Percentiles rank a stretch among this genome's conserved stretches.
These are phyloP conservation scores for Yamadazyma akitaensis DNA, from an alignment of 805 yeast species.

Conservation along the genomic window DNA sequence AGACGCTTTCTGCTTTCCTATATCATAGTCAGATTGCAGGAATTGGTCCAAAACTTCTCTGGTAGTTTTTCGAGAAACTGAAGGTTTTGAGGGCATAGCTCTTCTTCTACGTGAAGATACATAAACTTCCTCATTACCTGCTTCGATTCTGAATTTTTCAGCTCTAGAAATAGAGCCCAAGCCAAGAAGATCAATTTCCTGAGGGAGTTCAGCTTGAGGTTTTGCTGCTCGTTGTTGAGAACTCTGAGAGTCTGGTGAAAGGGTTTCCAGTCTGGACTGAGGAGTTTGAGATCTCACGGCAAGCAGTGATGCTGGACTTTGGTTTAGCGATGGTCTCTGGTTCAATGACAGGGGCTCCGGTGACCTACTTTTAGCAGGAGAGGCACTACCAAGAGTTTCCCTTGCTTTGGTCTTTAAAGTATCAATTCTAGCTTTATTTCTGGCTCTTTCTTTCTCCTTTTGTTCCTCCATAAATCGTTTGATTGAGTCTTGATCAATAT, in stretches of 20 bases:
- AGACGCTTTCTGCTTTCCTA: slow-evolving; percentile 54
- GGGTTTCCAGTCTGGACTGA: slow-evolving; percentile 1
- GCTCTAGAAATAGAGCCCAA: slow-evolving; percentile 17
- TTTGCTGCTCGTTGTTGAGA: neutral
- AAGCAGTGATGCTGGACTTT: slow-evolving; percentile 5
- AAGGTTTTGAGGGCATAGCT: neutral
- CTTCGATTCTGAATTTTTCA: slow-evolving; percentile 23
- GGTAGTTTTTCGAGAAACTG: slow-evolving; percentile 10
- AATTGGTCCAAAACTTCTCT: slow-evolving; percentile 32
- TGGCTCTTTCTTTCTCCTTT: slow-evolving; percentile 34
- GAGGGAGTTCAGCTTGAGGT: neutral
- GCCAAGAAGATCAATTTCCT: slow-evolving; percentile 28
- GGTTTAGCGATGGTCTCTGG: neutral
- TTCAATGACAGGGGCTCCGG: slow-evolving; percentile 2
- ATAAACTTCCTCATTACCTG: slow-evolving; percentile 17
- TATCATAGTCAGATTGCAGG: slow-evolving; percentile 42
- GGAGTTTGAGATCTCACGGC: neutral
- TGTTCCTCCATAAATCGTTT: slow-evolving; percentile 36
- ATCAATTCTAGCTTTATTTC: slow-evolving; percentile 23
- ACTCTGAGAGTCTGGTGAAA: neutral
- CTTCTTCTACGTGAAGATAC: slow-evolving; percentile 23
- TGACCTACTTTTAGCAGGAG: slow-evolving; percentile 4
- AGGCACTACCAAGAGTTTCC: slow-evolving; percentile 7
- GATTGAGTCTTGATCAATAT: slow-evolving; percentile 42
- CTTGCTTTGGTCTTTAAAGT: slow-evolving; percentile 9